These are phyloP conservation scores for Filosporella fistucella DNA, from an alignment of 495 filamentous ascomycete genomes.

Conservation along the genomic window DNA sequence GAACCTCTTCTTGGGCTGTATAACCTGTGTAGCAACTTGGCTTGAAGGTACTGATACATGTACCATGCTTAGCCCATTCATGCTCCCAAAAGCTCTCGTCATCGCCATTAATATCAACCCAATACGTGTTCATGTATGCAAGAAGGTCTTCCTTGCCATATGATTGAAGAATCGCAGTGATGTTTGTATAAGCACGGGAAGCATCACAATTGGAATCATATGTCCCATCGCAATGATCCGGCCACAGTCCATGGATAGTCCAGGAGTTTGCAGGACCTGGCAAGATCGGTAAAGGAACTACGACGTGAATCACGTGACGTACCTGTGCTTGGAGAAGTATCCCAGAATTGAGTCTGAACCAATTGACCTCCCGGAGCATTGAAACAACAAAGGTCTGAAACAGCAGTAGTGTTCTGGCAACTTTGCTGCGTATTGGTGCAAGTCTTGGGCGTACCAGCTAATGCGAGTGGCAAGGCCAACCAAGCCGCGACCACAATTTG, in stretches of 20 bases:
- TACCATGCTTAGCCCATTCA: constrained; percentile 73
- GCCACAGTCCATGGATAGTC: constrained; percentile 57
- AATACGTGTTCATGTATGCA: constrained; percentile 61
- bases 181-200: constrained; percentile 57
- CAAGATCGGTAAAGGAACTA: not conserved
- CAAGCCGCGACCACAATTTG: constrained; percentile 1
- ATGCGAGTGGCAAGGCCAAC: constrained; percentile 6
- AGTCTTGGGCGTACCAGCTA: constrained; percentile 9
- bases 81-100: constrained; percentile 66
- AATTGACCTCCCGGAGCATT: constrained; percentile 65
- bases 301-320: not conserved
- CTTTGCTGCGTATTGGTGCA: constrained; percentile 17
- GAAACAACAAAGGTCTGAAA: constrained; percentile 19
- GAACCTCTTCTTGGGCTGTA: constrained; percentile 39
- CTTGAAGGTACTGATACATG: constrained; percentile 53
- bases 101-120: constrained; percentile 13
- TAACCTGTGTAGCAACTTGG: constrained; percentile 64
- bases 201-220: constrained; percentile 63
- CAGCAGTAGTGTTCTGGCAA: constrained; percentile 16
- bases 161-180: constrained; percentile 54
- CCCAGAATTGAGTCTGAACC: constrained; percentile 75
- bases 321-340: constrained; percentile 44
- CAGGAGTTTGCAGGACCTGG: constrained; percentile 56
- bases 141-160: constrained; percentile 54
- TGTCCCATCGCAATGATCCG: constrained; percentile 68